Conservation (phyloP, 2,329 filamentous ascomycete species). For the Penicillium glabrum region DNA sequence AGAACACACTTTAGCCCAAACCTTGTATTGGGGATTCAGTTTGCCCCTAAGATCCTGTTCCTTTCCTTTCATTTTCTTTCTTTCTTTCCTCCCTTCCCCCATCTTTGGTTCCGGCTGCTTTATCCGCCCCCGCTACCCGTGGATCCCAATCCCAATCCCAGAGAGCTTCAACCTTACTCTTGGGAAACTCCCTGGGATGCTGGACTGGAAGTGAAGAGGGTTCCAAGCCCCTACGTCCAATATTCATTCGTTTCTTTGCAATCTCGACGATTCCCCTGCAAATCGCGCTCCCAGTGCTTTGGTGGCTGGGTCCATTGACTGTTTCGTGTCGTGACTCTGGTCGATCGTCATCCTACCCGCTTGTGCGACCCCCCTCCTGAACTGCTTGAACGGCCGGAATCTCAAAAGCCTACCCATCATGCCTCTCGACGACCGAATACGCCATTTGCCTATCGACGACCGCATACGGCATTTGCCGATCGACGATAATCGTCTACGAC, state of each 20-base stretch:
- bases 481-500: slow-evolving; percentile 11
- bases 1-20: not conserved
- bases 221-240: not conserved
- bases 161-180: not conserved
- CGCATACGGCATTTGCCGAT: not conserved
- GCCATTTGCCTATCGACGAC: slow-evolving; percentile 4
- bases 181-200: not conserved
- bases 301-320: not conserved
- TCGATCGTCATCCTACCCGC: not conserved
- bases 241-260: too few species aligned
- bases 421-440: not conserved
- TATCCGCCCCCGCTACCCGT: not conserved
- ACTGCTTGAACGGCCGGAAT: not conserved
- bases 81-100: not conserved
- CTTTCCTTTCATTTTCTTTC: not conserved
- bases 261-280: not conserved
- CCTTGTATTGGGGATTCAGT: not conserved
- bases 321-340: not conserved
- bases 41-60: not conserved
- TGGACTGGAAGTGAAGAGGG: not conserved
- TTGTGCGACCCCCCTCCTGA: not conserved
- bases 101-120: not conserved
- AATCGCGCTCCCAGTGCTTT: not conserved
- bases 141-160: too few species aligned
- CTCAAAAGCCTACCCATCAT: not conserved